Base-by-base conservation (phyloP, 306 rosid genomes). In the Sophora flavescens region DNA sequence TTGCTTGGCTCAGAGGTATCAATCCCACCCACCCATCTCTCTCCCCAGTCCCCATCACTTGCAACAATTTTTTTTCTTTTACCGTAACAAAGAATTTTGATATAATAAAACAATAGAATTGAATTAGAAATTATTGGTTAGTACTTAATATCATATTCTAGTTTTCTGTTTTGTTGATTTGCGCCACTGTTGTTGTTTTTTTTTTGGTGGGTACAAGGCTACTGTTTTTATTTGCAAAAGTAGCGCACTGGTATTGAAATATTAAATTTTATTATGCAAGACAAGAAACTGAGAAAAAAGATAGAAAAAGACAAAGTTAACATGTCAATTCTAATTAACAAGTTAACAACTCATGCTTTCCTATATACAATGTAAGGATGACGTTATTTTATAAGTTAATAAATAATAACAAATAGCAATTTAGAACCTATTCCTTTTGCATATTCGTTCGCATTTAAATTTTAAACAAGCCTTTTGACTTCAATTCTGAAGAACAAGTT, bases 271-370 rank as follows among this genome's bases (percentile, higher is more conserved):
- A 71, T 51, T 8, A 17, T 58, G 57, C 57, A 66, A 62, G 73
- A 51, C 74, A 74, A 78, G 68, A 70, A 73, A 78, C 30, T 22
- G 5, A 14, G 42, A 81, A 69, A 81, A 79, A 74, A 69, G 42
- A 65, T 12, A 69, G 50, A 50, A 78, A 70, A 78, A 8, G 86
- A 81, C 88, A 85, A 81, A 80, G 54, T 67, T 39, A 68, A 64
- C 73, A 75, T 70, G 88, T 85, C 79, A 79, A 75, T 64, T 81
- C 73, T 47, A 78, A 58, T 63, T 62, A 78, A 78, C 86, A 81
- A 78, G 51, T 63, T 62, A 78, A 78, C 86, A 81, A 85, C 88
- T 69, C 84, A 81, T 58, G 75, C 63, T 60, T 69, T 75, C 58
- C 84, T 81, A 79, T 85, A 42, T 63, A 60, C 76, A 79, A 73